Base-by-base conservation (phyloP, 305 asterid genomes). In the Fraxinus angustifolia region DNA sequence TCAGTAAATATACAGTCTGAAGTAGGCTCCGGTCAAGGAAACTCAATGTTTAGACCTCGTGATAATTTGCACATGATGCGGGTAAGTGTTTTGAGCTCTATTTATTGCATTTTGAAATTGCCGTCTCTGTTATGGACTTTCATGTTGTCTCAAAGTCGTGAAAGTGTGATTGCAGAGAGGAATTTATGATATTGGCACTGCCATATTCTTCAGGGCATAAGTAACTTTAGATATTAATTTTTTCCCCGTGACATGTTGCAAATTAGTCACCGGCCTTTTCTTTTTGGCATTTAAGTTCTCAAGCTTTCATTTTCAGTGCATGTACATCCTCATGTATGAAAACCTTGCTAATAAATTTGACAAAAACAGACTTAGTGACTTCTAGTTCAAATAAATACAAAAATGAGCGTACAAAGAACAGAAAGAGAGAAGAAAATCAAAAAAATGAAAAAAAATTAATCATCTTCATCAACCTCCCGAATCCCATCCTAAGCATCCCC, bases 1-100 rank as follows among this genome's bases (percentile, higher is more conserved):
- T 71, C 91, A 58, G 84, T 86, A 53, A 88, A 79, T 83, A 82
- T 89, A 87, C 91, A 90, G 77, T 68, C 92, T 81, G 96, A 90
- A 81, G 84, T 86, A 1, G 88, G 88, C 73, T 73, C 92, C 75
- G 87, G 87, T 81, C 93, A 89, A 77, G 94, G 91, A 81, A 90
- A 85, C 84, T 87, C 92, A 6, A 78, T 86, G 76, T 73, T 78
- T 84, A 89, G 91, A 82, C 87, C 92, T 73, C 94, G 89, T 82
- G 96, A 90, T 77, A 84, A 92, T 81, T 67, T 83, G 79, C 90
- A 85, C 83, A 77, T 87, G 87, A 87, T 89, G 75, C 91, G 88
- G 91, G 97, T 91, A 84, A 71, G 87, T 65, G 40, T 73, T 11
- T 80, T 76, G 45, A 4, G 33, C 31, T 8, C 65, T 79, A 8